A percentile compares a stretch with the other conserved stretches of the same genome.
phyloP scores from a whole-genome alignment of 495 filamentous ascomycete genomes.

The Lasiosphaeris hirsuta region DNA sequence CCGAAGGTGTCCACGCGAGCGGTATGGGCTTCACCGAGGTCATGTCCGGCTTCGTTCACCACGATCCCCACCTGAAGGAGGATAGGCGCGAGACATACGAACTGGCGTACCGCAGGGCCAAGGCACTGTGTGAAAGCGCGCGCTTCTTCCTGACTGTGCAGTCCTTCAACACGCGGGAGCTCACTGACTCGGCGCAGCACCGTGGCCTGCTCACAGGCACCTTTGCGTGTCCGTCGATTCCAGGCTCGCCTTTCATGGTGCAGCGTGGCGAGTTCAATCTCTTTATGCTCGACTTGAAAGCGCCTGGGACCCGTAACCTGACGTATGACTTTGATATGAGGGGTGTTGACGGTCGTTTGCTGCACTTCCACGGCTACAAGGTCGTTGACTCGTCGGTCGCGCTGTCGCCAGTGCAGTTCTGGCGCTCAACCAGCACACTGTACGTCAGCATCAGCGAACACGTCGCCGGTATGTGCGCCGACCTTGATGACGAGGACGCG shows the following conservation, averaged over 20 bases:
- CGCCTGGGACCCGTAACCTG: conserved; percentile 55
- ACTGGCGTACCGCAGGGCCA: conserved; percentile 51
- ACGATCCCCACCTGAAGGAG: conserved; percentile 44
- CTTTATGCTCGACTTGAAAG: conserved; percentile 50
- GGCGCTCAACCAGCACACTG: conserved; percentile 62
- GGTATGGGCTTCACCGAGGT: conserved; percentile 61
- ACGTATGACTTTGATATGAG: conserved; percentile 61
- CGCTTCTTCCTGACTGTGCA: conserved; percentile 60
- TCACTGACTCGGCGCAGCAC: conserved; percentile 47
- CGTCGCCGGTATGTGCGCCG: conserved; percentile 23
- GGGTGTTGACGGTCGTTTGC: conserved; percentile 46
- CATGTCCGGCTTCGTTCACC: conserved; percentile 60
- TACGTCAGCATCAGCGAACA: conserved; percentile 53
- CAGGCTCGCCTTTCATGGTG: conserved; percentile 58
- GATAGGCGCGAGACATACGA: conserved; percentile 51
- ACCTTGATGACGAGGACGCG: conserved; percentile 37
- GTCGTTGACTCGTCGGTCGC: conserved; percentile 57
- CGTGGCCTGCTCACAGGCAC: conserved; percentile 58
- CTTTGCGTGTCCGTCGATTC: conserved; percentile 56
- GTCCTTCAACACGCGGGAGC: conserved; percentile 45
- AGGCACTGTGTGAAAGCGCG: conserved; percentile 50
- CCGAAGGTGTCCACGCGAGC: conserved; percentile 39
- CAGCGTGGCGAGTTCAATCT: conserved; percentile 56
- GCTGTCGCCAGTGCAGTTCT: conserved; percentile 50
- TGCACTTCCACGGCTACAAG: conserved; percentile 62